phyloP scores from a whole-genome alignment of 108 stramenopile species.

The Bacterosira constricta region DNA sequence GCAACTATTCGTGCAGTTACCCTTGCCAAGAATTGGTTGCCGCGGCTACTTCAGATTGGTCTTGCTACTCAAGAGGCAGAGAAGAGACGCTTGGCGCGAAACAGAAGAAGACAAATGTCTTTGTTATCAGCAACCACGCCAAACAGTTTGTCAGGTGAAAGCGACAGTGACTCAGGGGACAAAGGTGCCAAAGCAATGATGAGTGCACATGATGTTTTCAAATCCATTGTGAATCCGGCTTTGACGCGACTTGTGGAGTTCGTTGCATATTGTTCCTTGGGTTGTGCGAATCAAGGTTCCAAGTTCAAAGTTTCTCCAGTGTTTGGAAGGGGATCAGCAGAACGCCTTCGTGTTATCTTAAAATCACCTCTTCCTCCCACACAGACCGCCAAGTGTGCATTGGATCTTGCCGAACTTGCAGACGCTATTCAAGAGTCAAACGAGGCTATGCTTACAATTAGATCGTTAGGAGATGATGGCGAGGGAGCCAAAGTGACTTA shows the following conservation, averaged over 20 bases:
- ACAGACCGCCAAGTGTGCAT: conserved; percentile 78
- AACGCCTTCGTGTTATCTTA: conserved; percentile 70
- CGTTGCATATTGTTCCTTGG: conserved; percentile 81
- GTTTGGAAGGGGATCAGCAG: conserved; percentile 72
- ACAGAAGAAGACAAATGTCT: conserved; percentile 16
- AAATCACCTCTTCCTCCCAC: conserved; percentile 78
- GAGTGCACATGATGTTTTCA: conserved; percentile 74
- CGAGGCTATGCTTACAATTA: conserved; percentile 37
- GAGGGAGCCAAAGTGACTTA: conserved; percentile 36
- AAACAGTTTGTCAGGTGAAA: background rate
- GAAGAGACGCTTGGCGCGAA: conserved; percentile 73
- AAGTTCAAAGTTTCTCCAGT: conserved; percentile 65
- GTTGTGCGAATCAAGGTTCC: conserved; percentile 70
- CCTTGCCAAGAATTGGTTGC: conserved; percentile 75
- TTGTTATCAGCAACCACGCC: background rate
- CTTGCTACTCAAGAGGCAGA: conserved; percentile 83
- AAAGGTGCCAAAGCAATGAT: conserved; percentile 23
- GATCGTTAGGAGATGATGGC: conserved; percentile 28
- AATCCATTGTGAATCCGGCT: conserved; percentile 65
- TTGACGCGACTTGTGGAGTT: conserved; percentile 75
- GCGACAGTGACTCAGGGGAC: conserved; percentile 7
- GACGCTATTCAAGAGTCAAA: conserved; percentile 64
- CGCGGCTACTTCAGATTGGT: conserved; percentile 75
- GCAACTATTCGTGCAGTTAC: conserved; percentile 73
- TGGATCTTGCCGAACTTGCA: conserved; percentile 81